phyloP scores from a whole-genome alignment of 805 yeast species.

The Candida awuae region DNA sequence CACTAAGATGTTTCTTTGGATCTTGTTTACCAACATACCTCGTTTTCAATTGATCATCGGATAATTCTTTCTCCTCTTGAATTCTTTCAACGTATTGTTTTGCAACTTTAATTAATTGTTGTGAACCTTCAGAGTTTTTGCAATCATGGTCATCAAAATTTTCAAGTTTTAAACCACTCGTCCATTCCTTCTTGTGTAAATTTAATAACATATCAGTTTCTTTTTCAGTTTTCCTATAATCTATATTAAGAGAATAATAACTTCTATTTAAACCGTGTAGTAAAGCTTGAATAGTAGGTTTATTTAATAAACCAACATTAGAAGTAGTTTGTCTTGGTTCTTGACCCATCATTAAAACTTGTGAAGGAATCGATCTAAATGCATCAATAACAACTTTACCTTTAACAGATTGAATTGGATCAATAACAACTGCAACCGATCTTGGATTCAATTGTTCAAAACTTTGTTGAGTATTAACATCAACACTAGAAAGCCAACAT shows the following conservation, averaged over 20 bases:
- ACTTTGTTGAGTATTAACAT: conserved; percentile 95
- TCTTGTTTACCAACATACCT: conserved; percentile 98
- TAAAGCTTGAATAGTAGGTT: conserved; percentile 93
- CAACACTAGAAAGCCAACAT: conserved; percentile 98
- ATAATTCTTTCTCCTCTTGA: conserved; percentile 81
- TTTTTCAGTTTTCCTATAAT: conserved; percentile 82
- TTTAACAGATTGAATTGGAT: conserved; percentile 96
- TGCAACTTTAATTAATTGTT: conserved; percentile 81
- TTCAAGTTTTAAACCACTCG: conserved; percentile 72
- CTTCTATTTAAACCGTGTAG: conserved; percentile 96
- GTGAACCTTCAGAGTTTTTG: conserved; percentile 62
- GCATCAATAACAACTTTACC: conserved; percentile 99
- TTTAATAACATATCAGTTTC: conserved; percentile 93
- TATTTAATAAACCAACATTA: conserved; percentile 88
- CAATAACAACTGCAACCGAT: conserved; percentile 97
- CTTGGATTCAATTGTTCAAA: conserved; percentile 92
- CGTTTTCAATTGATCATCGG: conserved; percentile 84
- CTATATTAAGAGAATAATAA: conserved; percentile 91
- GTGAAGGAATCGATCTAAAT: conserved; percentile 84
- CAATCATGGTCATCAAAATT: conserved; percentile 75
- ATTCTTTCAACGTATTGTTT: conserved; percentile 84
- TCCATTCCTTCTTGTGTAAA: conserved; percentile 93
- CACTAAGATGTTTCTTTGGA: conserved; percentile 93
- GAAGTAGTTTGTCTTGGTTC: conserved; percentile 98
- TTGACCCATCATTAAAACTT: conserved; percentile 86